Evolutionary conservation across 352 stramenopile species (phyloP), one percentile per base, ranked within the genome.

Genomic region (Phytophthora nicotianae): DNA sequence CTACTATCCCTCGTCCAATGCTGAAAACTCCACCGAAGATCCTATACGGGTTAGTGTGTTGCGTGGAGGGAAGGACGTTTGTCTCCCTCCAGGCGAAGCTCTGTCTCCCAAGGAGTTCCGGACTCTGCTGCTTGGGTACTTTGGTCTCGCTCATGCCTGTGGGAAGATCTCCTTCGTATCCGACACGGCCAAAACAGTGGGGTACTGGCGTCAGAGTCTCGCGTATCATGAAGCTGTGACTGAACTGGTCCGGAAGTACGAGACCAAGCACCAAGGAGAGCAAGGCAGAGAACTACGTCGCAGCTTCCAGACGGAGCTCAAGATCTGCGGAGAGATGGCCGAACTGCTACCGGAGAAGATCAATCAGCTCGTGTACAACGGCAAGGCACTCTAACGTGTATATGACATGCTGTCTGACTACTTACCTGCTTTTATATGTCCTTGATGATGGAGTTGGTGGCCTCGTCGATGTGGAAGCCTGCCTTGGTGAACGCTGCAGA

Each of bases 271-370:
- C 19, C 26, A 50, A n/a, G 41, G 8, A 52, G 23, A 20, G 13
- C 58, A 81, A 7, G 63, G 54, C 1, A 21, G 45, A 4, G 46
- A 64, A 11, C 33, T 91, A 27, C 54, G 74, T 8, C 40, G 66
- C 5, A 70, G 68, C 8, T 89, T 89, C 27, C 63, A 75, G 16
- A 77, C 68, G 0, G 83, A 93, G 51, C 61, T 89, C 6, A 52
- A 42, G 2, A 90, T 93, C 46, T 88, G 76, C 38, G 40, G 58
- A 7, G 83, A 93, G 29, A 93, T 93, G 83, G 45, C 58, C 1
- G 68, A 79, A 50, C 43, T 93, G 37, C 60, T 93, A 32, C 83
- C 83, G 0, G 81, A 91, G 58, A 91, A 91, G 61, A 90, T 93
- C 68, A 88, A 91, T 60, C 81, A 89, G 49, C 71, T 90, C 46